phyloP scores from a whole-genome alignment of 805 yeast genomes.

The Hanseniaspora pseudoguilliermondii region DNA sequence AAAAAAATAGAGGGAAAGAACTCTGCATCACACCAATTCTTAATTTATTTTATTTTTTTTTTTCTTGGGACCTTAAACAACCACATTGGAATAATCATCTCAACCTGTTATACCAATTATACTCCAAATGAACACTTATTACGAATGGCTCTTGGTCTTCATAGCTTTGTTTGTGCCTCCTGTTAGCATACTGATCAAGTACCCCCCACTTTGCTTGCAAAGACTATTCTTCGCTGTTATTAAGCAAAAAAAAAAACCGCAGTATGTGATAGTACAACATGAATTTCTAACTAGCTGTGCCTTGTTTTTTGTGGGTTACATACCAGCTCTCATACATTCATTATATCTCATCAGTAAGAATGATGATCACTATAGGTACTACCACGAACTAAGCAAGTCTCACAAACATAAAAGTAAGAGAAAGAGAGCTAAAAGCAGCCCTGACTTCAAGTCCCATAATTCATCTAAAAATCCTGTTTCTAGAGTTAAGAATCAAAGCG shows the following conservation, averaged over 20 bases:
- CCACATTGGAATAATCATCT: too few relatives aligned
- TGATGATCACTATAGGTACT: constrained; percentile 24
- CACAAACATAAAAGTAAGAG: neutral
- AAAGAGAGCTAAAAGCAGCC: neutral
- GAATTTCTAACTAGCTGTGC: constrained; percentile 43
- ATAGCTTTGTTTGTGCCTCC: constrained; percentile 62
- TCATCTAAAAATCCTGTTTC: neutral
- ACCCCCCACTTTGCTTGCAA: neutral
- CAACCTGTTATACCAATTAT: too few relatives aligned
- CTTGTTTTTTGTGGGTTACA: constrained; percentile 47
- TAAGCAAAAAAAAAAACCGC: neutral
- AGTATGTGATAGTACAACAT: constrained; percentile 11
- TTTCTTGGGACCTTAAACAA: too few relatives aligned
- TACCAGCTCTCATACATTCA: constrained; percentile 62
- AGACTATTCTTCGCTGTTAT: constrained; percentile 14
- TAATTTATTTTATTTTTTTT: too few relatives aligned
- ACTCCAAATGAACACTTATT: neutral
- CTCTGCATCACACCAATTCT: too few relatives aligned
- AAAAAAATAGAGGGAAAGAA: too few relatives aligned
- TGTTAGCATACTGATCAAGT: constrained; percentile 52
- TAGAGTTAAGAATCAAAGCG: neutral
- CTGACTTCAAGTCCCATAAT: neutral
- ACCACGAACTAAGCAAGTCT: constrained; percentile 17
- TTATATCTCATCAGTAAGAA: constrained; percentile 50
- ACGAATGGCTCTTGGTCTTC: constrained; percentile 48